These are phyloP conservation scores for Croton laevigatus DNA, from an alignment of 441 rosid species.

Conservation along the genomic window DNA sequence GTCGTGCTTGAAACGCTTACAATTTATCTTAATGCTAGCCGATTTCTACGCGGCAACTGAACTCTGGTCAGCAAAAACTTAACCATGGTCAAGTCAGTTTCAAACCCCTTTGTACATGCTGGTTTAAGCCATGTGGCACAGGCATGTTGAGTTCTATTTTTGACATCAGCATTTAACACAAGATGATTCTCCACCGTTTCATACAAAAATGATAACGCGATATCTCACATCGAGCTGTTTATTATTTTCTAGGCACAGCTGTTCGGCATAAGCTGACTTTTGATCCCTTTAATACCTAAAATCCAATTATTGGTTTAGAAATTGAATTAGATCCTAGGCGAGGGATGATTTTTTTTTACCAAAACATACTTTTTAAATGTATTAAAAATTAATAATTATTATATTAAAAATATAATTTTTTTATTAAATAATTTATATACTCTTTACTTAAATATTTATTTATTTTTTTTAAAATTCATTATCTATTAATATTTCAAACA, in stretches of 20 bases:
- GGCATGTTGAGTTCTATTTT: neutral
- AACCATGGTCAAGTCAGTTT: constrained; percentile 28
- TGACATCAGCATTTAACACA: neutral
- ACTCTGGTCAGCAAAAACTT: constrained; percentile 13
- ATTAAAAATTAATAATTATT: too few relatives aligned
- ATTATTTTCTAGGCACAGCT: neutral
- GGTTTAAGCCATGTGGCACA: neutral
- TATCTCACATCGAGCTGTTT: neutral
- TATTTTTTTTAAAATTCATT: too few relatives aligned
- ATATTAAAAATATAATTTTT: too few relatives aligned
- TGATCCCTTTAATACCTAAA: neutral
- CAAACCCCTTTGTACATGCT: too few relatives aligned
- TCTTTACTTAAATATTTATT: too few relatives aligned
- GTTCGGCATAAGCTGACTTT: constrained; percentile 8
- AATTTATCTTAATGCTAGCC: neutral
- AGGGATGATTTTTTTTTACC: too few relatives aligned
- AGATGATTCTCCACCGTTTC: neutral
- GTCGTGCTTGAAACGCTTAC: neutral
- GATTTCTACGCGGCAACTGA: constrained; percentile 14
- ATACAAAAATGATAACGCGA: neutral
- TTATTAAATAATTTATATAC: too few relatives aligned
- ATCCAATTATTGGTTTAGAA: neutral
- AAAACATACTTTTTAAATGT: too few relatives aligned
- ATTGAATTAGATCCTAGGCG: too few relatives aligned
- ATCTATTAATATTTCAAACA: too few relatives aligned